A percentile compares a stretch with the other conserved stretches of the same genome.
These are phyloP conservation scores for Colletotrichum tabaci DNA, from an alignment of 2,329 filamentous ascomycete species.

Conservation along the genomic window DNA sequence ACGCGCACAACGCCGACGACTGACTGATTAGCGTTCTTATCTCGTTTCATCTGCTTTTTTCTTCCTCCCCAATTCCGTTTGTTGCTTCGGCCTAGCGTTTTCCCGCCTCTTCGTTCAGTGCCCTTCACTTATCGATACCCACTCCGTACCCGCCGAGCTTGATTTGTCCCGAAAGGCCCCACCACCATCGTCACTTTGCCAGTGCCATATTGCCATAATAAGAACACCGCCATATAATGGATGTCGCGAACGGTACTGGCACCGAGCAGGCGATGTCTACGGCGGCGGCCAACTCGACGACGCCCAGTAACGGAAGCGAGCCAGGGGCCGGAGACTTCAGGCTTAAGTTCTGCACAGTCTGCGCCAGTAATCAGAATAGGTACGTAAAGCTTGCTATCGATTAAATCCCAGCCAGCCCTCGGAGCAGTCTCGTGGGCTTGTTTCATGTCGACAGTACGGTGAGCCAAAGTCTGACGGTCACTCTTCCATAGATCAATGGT, in stretches of 20 bases:
- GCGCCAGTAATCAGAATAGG: constrained; percentile 98
- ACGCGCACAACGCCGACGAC: constrained; percentile 40
- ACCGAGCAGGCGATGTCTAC: constrained; percentile 46
- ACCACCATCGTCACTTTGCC: constrained; percentile 22
- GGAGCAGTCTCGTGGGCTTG: not conserved
- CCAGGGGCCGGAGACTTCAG: constrained; percentile 78
- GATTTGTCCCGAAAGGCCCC: constrained; percentile 17
- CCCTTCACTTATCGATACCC: constrained; percentile 7
- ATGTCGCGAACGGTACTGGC: constrained; percentile 57
- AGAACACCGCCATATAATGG: constrained; percentile 51
- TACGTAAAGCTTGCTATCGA: constrained; percentile 57
- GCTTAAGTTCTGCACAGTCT: constrained; percentile 98
- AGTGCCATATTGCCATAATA: not conserved
- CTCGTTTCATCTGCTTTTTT: not conserved
- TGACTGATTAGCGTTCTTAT: constrained; percentile 1
- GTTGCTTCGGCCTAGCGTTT: constrained; percentile 3
- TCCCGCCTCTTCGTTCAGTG: not conserved
- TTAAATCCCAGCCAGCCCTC: not conserved
- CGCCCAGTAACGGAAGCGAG: constrained; percentile 58
- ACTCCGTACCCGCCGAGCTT: constrained; percentile 8
- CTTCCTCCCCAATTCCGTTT: constrained; percentile 10
- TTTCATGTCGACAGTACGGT: not conserved
- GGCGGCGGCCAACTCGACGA: constrained; percentile 46
- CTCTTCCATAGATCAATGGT: constrained; percentile 85
- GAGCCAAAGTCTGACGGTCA: not conserved